Evolutionary conservation across 129 eudicot genomes (phyloP).

Genomic region (Logfia minima): DNA sequence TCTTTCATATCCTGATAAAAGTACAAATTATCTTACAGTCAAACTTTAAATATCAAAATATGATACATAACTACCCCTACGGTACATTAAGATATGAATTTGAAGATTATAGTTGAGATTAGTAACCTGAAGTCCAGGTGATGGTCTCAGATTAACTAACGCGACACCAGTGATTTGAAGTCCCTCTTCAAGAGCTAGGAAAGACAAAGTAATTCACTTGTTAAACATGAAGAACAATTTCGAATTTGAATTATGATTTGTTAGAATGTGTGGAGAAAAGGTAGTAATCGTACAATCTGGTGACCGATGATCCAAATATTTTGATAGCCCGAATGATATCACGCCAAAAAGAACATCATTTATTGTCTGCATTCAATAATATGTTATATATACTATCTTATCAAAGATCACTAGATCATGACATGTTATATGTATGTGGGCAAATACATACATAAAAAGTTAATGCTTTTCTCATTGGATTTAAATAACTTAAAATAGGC

Average conservation of each 20-base stretch:
- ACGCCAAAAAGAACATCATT: conserved; percentile 85
- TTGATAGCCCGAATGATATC: conserved; percentile 71
- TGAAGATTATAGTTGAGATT: neutral
- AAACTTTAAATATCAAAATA: too few species aligned
- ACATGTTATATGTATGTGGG: neutral
- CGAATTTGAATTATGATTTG: neutral
- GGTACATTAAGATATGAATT: too few species aligned
- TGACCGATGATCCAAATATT: conserved; percentile 58
- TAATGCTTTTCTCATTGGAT: neutral
- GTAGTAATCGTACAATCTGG: conserved; percentile 41
- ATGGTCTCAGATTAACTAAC: conserved; percentile 70
- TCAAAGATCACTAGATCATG: neutral
- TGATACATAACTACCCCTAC: neutral
- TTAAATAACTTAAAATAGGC: too few species aligned
- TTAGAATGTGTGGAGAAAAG: neutral
- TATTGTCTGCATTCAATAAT: conserved; percentile 60
- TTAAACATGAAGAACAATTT: neutral
- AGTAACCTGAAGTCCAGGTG: conserved; percentile 67
- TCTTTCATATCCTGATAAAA: conserved; percentile 54
- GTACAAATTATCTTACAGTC: neutral
- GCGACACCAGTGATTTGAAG: conserved; percentile 68
- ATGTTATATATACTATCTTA: neutral
- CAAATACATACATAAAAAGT: neutral
- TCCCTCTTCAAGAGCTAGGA: conserved; percentile 53
- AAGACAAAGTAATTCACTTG: neutral